Evolutionary conservation across 176 grass and related monocot species (phyloP), one percentile per base, ranked within the genome.

Genomic region (Rhynchospora tenuis): DNA sequence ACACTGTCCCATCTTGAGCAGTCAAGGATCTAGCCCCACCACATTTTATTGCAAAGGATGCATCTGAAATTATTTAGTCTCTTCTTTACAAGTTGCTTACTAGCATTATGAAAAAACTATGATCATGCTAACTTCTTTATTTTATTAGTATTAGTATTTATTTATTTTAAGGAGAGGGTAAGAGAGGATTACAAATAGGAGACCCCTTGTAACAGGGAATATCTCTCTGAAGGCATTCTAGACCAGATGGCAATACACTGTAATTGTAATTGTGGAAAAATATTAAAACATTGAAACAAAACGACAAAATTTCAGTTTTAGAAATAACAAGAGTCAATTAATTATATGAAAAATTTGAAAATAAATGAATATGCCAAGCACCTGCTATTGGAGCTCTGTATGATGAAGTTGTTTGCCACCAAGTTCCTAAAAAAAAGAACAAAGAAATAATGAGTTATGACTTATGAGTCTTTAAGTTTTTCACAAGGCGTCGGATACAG

Each of bases 331-430:
- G 33, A 20, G n/a, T 80, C 1, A 8, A 64, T 27, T 46, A 3
- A 26, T 82, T 22, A 50, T 66, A 50, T 19, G 61, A 14, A 81
- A 61, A n/a, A 16, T 33, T 45, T 70, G 15, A 11, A 67, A 43
- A 85, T 28, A 12, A 58, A 64, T 60, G 62, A 56, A 85, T 64
- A 51, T 57, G 12, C 45, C 7, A n/a, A 52, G 15, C 4, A 97
- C 94, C 94, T 94, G 88, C 52, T 83, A 66, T 93, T 92, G 29
- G 90, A 90, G 85, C 69, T 84, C 85, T 87, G 73, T 9, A 90
- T 83, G 57, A 86, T 55, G 43, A 97, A 97, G 80, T 97, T 85
- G 9, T 97, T 97, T 64, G 94, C 85, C 47, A 94, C 91, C 90
- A 97, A 84, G 83, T 97, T 97, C 84, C 94, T 97, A 50, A 72